Conservation (phyloP, 306 rosid genomes). For the Citrullus mucosospermus region DNA sequence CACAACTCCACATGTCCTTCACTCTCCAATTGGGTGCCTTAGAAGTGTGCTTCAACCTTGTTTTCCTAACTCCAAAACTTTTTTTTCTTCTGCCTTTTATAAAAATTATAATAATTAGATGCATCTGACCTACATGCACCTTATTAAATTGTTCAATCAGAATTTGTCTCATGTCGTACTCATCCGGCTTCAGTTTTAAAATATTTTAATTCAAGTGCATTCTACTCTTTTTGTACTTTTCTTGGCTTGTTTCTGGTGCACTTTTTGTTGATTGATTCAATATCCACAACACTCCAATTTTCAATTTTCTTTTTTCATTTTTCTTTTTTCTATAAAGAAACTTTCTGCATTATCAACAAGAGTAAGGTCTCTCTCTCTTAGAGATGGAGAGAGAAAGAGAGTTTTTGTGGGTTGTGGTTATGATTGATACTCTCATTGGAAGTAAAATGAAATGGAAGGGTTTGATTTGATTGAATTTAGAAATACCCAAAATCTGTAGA, state of each 20-base stretch:
- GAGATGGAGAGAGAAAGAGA: neutral
- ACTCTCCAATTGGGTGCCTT: constrained; percentile 57
- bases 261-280: neutral
- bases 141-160: no score
- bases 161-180: no score
- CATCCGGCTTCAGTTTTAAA: no score
- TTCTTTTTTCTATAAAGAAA: neutral
- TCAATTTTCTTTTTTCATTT: neutral
- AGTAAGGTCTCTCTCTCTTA: neutral
- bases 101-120: no score
- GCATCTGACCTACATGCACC: no score
- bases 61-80: neutral
- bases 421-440: neutral
- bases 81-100: no score
- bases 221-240: neutral
- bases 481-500: neutral
- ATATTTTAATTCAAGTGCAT: no score
- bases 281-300: neutral
- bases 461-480: neutral
- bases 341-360: neutral
- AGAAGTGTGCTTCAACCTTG: constrained; percentile 31
- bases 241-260: neutral
- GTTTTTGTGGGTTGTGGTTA: neutral
- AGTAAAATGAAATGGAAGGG: constrained; percentile 1
- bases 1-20: constrained; percentile 23